Base-by-base conservation (phyloP, 495 filamentous ascomycete genomes). In the Chaetomium cochliodes region DNA sequence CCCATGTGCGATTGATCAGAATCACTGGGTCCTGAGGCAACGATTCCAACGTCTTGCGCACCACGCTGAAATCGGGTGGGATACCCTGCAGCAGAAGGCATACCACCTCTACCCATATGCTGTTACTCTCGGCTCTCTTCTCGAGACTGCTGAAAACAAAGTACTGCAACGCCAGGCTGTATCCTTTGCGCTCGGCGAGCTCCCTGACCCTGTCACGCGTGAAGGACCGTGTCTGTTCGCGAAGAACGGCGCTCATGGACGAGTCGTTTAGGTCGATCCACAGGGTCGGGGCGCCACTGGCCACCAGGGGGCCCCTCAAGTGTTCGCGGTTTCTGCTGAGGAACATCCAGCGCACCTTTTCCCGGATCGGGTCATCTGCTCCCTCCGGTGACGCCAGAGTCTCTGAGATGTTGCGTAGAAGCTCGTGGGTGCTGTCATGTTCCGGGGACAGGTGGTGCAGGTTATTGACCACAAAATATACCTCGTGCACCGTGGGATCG, bases 121-220 rank as follows among this genome's bases (percentile, higher is more conserved):
- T 50, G 47, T 50, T 50, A 20, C 47, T 50, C 22, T 50, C 47
- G 47, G 47, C 23, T 20, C 47, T 50, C 47, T 50, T 50, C 47
- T 50, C 47, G 5, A 50, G 47, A 25, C 47, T 50, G 47, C 47
- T 50, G 47, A 50, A 50, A 11, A 50, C 47, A 50, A 50, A 50
- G 20, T 50, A 50, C 47, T 50, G 47, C 22, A 50, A 13, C 47
- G 47, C 47, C 47, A 50, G 20, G 47, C 20, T 25, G 12, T 50
- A 50, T 1, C 18, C 8, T 23, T 50, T 50, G 20, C 20, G n/a
- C 8, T 23, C 23, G 47, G 47, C 47, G 47, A 50, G 47, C 20
- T 50, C 47, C 47, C 23, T 50, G 47, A 50, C 47, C 47, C 47
- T 50, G 20, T 22, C 47, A 13, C 47, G 47, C 20, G 47, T 50